Evolutionary conservation across 768 basidiomycete genomes (phyloP), one percentile per base, ranked within the genome.

Genomic region (Russula lepida): DNA sequence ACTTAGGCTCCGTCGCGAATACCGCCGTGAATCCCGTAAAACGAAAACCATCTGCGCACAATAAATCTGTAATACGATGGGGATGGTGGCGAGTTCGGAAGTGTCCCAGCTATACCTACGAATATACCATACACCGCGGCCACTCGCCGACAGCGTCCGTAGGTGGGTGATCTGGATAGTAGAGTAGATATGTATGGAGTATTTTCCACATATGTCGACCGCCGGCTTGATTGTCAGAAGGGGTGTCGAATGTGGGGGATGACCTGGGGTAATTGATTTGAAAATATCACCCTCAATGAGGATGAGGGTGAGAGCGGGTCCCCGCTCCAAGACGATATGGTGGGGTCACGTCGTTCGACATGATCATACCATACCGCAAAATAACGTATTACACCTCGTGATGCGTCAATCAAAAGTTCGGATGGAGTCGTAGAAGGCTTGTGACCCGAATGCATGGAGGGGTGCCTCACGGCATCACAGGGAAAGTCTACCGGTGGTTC

Each of bases 261-360:
- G 63, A 30, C 55, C 60, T 64, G 63, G 63, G 56, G 56, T 64
- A 64, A 57, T 64, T 64, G 30, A 64, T 64, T 64, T 64, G 39
- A 44, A 58, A 39, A 28, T 2, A 37, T 25, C 46, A 17, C 46
- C 21, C 12, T 13, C 11, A 39, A n/a, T n/a, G n/a, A n/a, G n/a
- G n/a, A n/a, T n/a, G n/a, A n/a, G n/a, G n/a, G n/a, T n/a, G n/a
- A n/a, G n/a, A n/a, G n/a, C n/a, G n/a, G n/a, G n/a, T n/a, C n/a
- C n/a, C n/a, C n/a, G n/a, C n/a, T n/a, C n/a, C n/a, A n/a, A n/a
- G n/a, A n/a, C n/a, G n/a, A n/a, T n/a, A n/a, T n/a, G n/a, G n/a
- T n/a, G n/a, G n/a, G n/a, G n/a, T n/a, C n/a, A n/a, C n/a, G n/a
- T n/a, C n/a, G n/a, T n/a, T n/a, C n/a, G n/a, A n/a, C n/a, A n/a